Base-by-base conservation (phyloP, 352 stramenopile species). In the Globisporangium mamillatum region DNA sequence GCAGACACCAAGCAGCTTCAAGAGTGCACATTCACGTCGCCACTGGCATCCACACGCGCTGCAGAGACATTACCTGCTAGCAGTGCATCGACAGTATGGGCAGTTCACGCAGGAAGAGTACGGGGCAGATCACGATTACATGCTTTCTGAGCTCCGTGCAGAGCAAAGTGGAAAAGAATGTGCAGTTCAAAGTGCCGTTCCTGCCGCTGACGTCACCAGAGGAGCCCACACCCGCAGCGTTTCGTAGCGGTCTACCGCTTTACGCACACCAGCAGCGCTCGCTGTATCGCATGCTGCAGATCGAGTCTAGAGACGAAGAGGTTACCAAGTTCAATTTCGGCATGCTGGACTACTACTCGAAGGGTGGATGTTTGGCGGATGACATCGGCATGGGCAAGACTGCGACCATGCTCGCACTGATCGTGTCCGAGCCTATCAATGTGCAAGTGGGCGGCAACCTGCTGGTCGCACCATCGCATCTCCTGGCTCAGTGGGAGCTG, bases 341-440 rank as follows among this genome's bases (percentile, higher is more conserved):
- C 29, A 81, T 85, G 72, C 66, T 86, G 22, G 87, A 90, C 67
- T 91, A 92, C 64, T 87, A 78, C 63, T 89, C 78, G 63, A 88
- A 79, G 53, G 84, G 85, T 68, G 88, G 88, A 4, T 91, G 80
- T 20, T 67, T 95, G 6, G 84, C 85, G 1, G 88, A 95, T 56
- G 85, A 82, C 25, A 92, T 95, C 60, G 88, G 88, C 32, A 95
- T 90, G 77, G 88, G 88, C 48, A 95, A 95, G 71, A 94, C 86
- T 0, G 89, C 89, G 9, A 93, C 88, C 22, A 91, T 92, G 75
- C 72, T 96, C 12, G 82, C 89, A 34, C 70, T 92, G 25, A 84
- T 92, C 29, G 82, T 83, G 6, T 84, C 83, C 0, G 86, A 91
- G 65, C 82, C 80, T 0, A 72, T 79, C 27, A 82, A 90, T 62